Conservation (phyloP, 208 protist genomes). For the Histomonas meleagridis region DNA sequence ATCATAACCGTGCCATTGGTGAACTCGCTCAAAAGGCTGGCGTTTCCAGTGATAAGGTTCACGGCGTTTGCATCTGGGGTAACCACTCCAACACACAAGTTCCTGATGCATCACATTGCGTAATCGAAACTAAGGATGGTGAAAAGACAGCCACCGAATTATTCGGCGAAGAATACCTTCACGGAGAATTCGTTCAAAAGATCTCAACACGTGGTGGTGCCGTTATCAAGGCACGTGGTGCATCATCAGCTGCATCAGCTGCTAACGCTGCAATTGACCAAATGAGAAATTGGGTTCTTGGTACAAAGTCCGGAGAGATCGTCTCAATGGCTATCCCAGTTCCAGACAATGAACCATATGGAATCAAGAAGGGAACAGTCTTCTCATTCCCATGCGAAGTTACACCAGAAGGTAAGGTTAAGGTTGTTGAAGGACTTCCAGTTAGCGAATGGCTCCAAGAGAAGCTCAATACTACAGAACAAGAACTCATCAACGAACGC, state of each 20-base stretch:
- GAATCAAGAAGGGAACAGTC: constrained; percentile 67
- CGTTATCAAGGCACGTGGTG: constrained; percentile 66
- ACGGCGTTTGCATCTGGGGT: constrained; percentile 80
- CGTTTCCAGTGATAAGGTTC: constrained; percentile 54
- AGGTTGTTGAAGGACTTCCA: constrained; percentile 58
- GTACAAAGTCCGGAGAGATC: constrained; percentile 48
- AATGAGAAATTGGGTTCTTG: constrained; percentile 58
- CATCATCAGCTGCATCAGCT: constrained; percentile 75
- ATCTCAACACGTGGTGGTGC: constrained; percentile 73
- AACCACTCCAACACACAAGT: constrained; percentile 74
- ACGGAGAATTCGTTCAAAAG: constrained; percentile 62
- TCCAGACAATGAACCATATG: constrained; percentile 69
- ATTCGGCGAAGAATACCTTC: constrained; percentile 56
- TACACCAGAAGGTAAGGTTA: neutral
- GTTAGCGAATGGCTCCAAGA: constrained; percentile 47
- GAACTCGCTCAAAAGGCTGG: constrained; percentile 63
- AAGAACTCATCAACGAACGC: constrained; percentile 48
- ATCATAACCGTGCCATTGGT: constrained; percentile 76
- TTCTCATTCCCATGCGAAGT: constrained; percentile 58
- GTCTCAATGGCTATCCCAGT: constrained; percentile 75
- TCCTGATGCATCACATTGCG: constrained; percentile 70
- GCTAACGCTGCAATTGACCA: constrained; percentile 63
- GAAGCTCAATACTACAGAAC: constrained; percentile 47
- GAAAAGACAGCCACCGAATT: constrained; percentile 53
- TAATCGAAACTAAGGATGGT: constrained; percentile 48